These are phyloP conservation scores for Quercus engelmannii DNA, from an alignment of 306 rosid genomes.

Conservation along the genomic window DNA sequence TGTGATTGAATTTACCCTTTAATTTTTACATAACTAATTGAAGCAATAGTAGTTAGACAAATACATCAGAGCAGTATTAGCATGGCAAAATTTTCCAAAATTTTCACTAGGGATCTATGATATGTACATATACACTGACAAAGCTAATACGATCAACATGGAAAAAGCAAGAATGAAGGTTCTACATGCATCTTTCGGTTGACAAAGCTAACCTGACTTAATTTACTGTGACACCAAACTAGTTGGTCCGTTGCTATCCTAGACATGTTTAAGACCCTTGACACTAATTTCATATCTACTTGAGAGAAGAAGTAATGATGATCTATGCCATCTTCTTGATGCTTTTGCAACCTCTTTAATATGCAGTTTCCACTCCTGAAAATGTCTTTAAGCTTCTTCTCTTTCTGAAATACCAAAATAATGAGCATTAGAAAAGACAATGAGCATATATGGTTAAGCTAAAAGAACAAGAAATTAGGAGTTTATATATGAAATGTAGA, in stretches of 20 bases:
- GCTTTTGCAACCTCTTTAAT: constrained; percentile 58
- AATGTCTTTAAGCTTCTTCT: constrained; percentile 58
- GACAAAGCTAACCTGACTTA: constrained; percentile 54
- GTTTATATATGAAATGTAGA: background rate
- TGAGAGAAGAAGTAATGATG: constrained; percentile 72
- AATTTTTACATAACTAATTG: too few relatives aligned
- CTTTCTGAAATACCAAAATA: constrained; percentile 54
- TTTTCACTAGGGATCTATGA: background rate
- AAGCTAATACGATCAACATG: constrained; percentile 34
- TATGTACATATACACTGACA: background rate
- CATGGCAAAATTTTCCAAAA: background rate
- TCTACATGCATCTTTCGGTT: constrained; percentile 65
- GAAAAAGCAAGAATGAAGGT: constrained; percentile 79
- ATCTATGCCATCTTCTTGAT: constrained; percentile 47
- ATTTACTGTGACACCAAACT: constrained; percentile 80
- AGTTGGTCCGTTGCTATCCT: constrained; percentile 79
- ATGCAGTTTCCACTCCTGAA: constrained; percentile 73
- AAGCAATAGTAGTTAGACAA: background rate
- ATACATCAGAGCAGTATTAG: background rate
- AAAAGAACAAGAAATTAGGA: background rate
- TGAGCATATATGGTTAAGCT: background rate
- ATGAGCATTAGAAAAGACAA: background rate
- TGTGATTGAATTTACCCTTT: too few relatives aligned
- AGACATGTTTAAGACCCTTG: constrained; percentile 84
- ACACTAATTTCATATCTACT: constrained; percentile 83